Evolutionary conservation across 2,329 filamentous ascomycete genomes (phyloP).

Genomic region (Claviceps africana): DNA sequence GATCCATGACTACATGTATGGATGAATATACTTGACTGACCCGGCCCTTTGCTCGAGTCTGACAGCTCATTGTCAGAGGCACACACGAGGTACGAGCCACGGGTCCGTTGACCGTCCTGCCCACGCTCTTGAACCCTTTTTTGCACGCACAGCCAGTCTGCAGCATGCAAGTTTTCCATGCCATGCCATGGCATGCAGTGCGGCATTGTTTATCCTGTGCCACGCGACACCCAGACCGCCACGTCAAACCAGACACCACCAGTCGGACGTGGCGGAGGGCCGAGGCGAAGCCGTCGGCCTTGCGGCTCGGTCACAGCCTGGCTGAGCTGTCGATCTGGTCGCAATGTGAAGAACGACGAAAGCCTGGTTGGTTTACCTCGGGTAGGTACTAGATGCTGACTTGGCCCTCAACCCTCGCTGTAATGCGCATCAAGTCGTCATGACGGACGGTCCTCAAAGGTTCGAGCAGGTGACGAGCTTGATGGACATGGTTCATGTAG

Average conservation of each 20-base stretch:
- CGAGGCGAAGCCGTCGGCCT: background rate
- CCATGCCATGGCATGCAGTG: too few relatives aligned
- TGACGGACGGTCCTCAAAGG: too few relatives aligned
- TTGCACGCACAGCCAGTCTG: background rate
- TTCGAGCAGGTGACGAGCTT: too few relatives aligned
- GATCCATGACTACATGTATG: too few relatives aligned
- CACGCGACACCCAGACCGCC: background rate
- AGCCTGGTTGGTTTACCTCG: too few relatives aligned
- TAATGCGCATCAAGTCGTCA: too few relatives aligned
- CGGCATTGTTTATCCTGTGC: background rate
- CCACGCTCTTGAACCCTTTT: background rate
- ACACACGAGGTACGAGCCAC: background rate
- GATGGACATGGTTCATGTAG: too few relatives aligned
- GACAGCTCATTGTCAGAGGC: background rate
- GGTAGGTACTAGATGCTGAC: too few relatives aligned
- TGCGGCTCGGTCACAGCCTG: background rate
- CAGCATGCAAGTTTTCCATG: too few relatives aligned
- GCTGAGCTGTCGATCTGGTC: background rate
- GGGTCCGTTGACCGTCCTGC: background rate
- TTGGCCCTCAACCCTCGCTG: too few relatives aligned
- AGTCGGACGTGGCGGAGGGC: too few relatives aligned
- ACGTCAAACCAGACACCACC: slow-evolving; percentile 1
- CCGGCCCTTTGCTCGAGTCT: background rate
- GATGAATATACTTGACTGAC: background rate
- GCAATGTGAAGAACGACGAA: too few relatives aligned